Percentiles rank a stretch among this genome's conserved stretches.
phyloP scores from a whole-genome alignment of 108 stramenopile genomes.

The Cylindrotheca fusiformis region DNA sequence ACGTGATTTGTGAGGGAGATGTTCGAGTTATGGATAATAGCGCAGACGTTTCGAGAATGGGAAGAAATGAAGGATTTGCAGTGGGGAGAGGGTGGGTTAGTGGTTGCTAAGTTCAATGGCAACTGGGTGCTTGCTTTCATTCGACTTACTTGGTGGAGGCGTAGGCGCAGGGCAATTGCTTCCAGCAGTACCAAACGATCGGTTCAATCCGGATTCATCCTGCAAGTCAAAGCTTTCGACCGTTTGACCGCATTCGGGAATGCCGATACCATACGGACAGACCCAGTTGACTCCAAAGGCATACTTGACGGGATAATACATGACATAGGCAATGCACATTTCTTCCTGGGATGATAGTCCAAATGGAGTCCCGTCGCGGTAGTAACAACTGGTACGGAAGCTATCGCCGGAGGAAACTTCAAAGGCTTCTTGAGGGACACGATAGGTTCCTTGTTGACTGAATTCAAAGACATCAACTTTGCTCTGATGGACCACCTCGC shows the following conservation, averaged over 20 bases:
- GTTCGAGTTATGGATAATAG: not conserved
- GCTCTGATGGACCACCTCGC: conserved; percentile 33
- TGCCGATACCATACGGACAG: conserved; percentile 10
- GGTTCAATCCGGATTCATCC: not conserved
- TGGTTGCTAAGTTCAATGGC: too few species aligned
- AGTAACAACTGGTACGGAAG: conserved; percentile 45
- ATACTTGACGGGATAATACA: conserved; percentile 33
- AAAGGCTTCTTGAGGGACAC: conserved; percentile 35
- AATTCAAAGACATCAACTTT: conserved; percentile 44
- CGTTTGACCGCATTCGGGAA: conserved; percentile 9
- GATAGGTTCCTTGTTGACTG: conserved; percentile 34
- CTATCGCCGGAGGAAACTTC: conserved; percentile 46
- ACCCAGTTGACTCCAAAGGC: conserved; percentile 3
- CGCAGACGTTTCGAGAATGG: not conserved
- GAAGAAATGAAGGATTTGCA: not conserved
- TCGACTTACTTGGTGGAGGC: not conserved
- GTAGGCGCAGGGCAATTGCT: not conserved
- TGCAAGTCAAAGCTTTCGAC: not conserved
- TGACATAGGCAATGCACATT: conserved; percentile 60
- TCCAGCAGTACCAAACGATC: conserved; percentile 1
- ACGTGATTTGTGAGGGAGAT: not conserved
- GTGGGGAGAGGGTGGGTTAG: not conserved
- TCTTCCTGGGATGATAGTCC: conserved; percentile 37
- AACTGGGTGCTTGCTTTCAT: too few species aligned
- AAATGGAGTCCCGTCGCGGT: conserved; percentile 21